These are phyloP conservation scores for Botrytis elliptica DNA, from an alignment of 2,329 filamentous ascomycete species.

Conservation along the genomic window DNA sequence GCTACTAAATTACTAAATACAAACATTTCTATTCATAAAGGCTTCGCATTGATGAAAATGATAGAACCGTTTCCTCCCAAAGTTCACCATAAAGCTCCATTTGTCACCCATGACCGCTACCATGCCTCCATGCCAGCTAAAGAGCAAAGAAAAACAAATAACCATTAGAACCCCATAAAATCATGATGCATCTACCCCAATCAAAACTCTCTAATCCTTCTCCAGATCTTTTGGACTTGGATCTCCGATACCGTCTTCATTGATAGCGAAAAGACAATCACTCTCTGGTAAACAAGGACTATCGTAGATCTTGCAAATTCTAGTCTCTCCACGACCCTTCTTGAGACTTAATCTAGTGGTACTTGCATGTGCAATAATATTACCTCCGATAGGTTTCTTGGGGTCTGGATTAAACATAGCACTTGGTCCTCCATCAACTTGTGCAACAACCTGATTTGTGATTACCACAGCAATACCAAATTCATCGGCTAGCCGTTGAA, in stretches of 20 bases:
- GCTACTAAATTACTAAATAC: conserved; percentile 11
- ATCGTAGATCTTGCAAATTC: conserved; percentile 99
- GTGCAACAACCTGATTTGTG: conserved; percentile 97
- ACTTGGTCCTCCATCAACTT: conserved; percentile 93
- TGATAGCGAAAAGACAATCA: conserved; percentile 95
- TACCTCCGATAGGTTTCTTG: conserved; percentile 98
- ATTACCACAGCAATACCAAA: conserved; percentile 99
- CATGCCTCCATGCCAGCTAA: conserved; percentile 12
- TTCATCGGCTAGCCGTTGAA: conserved; percentile 74
- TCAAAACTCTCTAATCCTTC: conserved; percentile 55
- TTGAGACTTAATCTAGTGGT: conserved; percentile 93
- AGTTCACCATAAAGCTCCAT: neutral
- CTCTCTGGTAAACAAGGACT: conserved; percentile 95
- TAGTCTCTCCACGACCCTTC: conserved; percentile 91
- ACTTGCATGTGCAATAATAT: conserved; percentile 97
- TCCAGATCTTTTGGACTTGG: conserved; percentile 94
- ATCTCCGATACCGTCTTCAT: conserved; percentile 94
- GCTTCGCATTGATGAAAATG: conserved; percentile 9
- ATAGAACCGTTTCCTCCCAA: conserved; percentile 3
- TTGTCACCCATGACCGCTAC: conserved; percentile 25
- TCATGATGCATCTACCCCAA: neutral
- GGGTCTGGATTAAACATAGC: conserved; percentile 99
- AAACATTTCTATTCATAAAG: neutral
- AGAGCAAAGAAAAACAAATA: conserved; percentile 10
- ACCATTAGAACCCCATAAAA: neutral